phyloP scores from a whole-genome alignment of 371 early-diverging fungal species.

The Mortierella sp. region DNA sequence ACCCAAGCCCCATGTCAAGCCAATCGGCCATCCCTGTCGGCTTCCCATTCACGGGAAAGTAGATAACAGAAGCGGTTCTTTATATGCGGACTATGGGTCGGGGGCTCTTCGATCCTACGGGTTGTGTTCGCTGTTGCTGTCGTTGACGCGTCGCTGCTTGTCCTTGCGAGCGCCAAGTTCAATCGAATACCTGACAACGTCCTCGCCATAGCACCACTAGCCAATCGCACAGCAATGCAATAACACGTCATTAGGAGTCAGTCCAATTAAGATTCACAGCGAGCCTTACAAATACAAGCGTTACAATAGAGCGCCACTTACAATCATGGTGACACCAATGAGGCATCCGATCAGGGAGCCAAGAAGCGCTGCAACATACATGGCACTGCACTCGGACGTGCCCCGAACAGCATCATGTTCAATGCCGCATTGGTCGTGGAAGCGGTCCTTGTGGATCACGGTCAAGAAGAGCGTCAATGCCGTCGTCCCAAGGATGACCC shows the following conservation, averaged over 20 bases:
- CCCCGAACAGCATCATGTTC: conserved; percentile 26
- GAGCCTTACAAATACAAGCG: background rate
- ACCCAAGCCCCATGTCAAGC: background rate
- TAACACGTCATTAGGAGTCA: background rate
- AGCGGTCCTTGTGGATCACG: conserved; percentile 32
- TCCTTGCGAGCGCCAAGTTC: conserved; percentile 29
- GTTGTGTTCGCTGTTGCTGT: background rate
- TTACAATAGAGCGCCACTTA: conserved; percentile 18
- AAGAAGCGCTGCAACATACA: conserved; percentile 41
- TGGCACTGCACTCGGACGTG: conserved; percentile 23
- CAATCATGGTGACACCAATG: conserved; percentile 50
- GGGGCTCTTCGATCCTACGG: background rate
- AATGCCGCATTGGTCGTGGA: conserved; percentile 26
- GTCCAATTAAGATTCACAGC: too few relatives aligned
- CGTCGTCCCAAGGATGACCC: conserved; percentile 38
- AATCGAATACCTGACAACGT: conserved; percentile 38
- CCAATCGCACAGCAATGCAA: background rate
- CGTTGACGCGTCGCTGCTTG: conserved; percentile 16
- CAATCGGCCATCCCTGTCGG: background rate
- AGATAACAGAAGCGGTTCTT: background rate
- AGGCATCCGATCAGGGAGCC: conserved; percentile 49
- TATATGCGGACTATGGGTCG: background rate
- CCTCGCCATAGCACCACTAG: conserved; percentile 51
- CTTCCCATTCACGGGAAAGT: background rate
- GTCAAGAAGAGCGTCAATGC: conserved; percentile 41